Evolutionary conservation across 1,139 yeast genomes (phyloP).

Genomic region (Spathaspora jeffriesii): DNA sequence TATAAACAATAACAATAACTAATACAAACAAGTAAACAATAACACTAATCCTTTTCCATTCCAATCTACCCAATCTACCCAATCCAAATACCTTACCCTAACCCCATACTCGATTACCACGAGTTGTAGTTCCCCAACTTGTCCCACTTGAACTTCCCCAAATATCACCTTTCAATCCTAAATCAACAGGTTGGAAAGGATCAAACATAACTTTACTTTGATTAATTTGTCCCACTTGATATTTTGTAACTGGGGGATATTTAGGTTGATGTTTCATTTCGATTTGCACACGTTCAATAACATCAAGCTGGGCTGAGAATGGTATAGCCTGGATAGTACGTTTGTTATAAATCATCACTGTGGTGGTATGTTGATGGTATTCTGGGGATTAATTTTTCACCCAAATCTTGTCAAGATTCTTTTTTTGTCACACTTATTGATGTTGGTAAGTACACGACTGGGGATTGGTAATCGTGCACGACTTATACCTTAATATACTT

Average conservation of each 20-base stretch:
- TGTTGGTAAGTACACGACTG: too few relatives aligned
- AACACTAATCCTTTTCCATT: neutral
- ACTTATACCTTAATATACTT: too few relatives aligned
- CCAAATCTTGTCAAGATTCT: too few relatives aligned
- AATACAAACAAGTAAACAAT: neutral
- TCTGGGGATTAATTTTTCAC: constrained; percentile 6
- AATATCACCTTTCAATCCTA: constrained; percentile 6
- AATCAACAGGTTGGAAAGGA: constrained; percentile 22
- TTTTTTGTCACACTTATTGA: too few relatives aligned
- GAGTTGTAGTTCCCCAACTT: too few relatives aligned
- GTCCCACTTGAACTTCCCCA: constrained; percentile 5
- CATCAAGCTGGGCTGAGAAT: constrained; percentile 33
- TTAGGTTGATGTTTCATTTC: constrained; percentile 36
- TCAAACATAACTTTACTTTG: constrained; percentile 14
- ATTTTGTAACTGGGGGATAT: too few relatives aligned
- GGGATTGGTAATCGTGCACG: too few relatives aligned
- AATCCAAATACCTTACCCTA: neutral
- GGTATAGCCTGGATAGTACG: constrained; percentile 29
- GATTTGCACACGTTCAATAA: constrained; percentile 28
- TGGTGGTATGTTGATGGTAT: neutral
- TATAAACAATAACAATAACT: neutral
- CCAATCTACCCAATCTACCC: too few relatives aligned
- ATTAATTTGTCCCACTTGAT: neutral
- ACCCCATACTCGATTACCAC: neutral
- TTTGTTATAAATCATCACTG: constrained; percentile 16